A percentile compares a stretch with the other conserved stretches of the same genome.
phyloP scores from a whole-genome alignment of 2,329 filamentous ascomycete genomes.

The Furcasterigmium sp. region DNA sequence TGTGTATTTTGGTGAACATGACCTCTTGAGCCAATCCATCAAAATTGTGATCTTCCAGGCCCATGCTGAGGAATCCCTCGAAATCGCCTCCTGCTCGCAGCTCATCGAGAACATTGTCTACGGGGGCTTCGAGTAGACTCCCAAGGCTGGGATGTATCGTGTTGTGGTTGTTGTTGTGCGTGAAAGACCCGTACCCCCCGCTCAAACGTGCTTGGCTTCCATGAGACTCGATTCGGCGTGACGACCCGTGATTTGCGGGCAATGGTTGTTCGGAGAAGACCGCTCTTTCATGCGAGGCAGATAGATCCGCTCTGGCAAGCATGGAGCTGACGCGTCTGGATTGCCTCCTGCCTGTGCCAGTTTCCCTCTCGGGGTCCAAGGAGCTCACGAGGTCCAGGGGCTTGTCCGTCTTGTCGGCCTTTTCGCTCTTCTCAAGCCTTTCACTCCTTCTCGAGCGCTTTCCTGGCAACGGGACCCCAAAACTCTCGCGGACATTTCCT shows the following conservation, averaged over 20 bases:
- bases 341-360: slow-evolving; percentile 47
- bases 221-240: slow-evolving; percentile 68
- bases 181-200: slow-evolving; percentile 34
- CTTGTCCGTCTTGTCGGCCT: slow-evolving; percentile 30
- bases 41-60: slow-evolving; percentile 65
- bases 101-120: slow-evolving; percentile 66
- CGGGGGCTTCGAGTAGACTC: slow-evolving; percentile 62
- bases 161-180: slow-evolving; percentile 38
- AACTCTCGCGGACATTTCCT: slow-evolving; percentile 68
- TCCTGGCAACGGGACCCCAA: slow-evolving; percentile 54
- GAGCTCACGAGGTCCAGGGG: slow-evolving; percentile 61
- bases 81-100: slow-evolving; percentile 56
- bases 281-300: slow-evolving; percentile 74
- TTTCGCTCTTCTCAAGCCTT: slow-evolving; percentile 33
- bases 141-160: slow-evolving; percentile 47
- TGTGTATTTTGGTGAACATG: slow-evolving; percentile 66
- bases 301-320: slow-evolving; percentile 80
- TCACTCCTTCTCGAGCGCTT: slow-evolving; percentile 49
- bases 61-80: slow-evolving; percentile 68
- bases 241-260: slow-evolving; percentile 32
- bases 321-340: slow-evolving; percentile 85
- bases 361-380: slow-evolving; percentile 63
- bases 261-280: slow-evolving; percentile 67
- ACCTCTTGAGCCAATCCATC: slow-evolving; percentile 69
- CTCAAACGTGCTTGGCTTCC: slow-evolving; percentile 59